Evolutionary conservation across 192 early-diverging fungal species (phyloP), one percentile per base, ranked within the genome.

Genomic region (Coemansia interrupta): DNA sequence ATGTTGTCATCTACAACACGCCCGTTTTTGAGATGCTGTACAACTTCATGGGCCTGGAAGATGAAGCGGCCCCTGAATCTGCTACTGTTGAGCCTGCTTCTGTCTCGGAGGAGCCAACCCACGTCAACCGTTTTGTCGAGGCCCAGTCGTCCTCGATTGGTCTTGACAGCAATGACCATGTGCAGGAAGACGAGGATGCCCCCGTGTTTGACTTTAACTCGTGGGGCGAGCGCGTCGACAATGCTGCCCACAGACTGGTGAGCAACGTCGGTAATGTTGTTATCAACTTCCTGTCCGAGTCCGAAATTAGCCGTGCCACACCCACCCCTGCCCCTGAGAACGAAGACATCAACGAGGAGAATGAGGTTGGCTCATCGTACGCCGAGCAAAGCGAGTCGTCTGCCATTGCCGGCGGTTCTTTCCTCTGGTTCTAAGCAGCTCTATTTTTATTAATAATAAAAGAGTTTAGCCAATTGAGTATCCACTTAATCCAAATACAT

Each of bases 21-120:
- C 74, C 74, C 0, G 58, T 64, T 1, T 49, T 68, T 36, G 74
- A 78, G 24, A 53, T 72, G 69, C 30, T 78, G 11, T 72, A 70
- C 60, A 64, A 61, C 54, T 77, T 68, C 64, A 60, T 77, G 39
- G 22, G 26, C 24, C 28, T 11, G 32, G 32, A 6, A 11, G 32
- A 36, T 11, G 32, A 36, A 8, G 10, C 5, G 10, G 32, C 10
- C 3, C 32, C 32, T 11, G 32, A 36, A 36, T 36, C 47, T 36
- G 32, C 36, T 28, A 19, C 24, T 19, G 29, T 23, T 5, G 32
- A 36, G 32, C 32, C 9, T 8, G 32, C 32, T 8, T 36, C 32
- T 36, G 32, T 8, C 5, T 36, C 32, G 32, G 32, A 36, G 32
- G 32, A 36, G 32, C 32, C 32, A 36, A 36, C 32, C 32, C 32